These are phyloP conservation scores for Calonectria ilicicola DNA, from an alignment of 2,329 filamentous ascomycete species.

Conservation along the genomic window DNA sequence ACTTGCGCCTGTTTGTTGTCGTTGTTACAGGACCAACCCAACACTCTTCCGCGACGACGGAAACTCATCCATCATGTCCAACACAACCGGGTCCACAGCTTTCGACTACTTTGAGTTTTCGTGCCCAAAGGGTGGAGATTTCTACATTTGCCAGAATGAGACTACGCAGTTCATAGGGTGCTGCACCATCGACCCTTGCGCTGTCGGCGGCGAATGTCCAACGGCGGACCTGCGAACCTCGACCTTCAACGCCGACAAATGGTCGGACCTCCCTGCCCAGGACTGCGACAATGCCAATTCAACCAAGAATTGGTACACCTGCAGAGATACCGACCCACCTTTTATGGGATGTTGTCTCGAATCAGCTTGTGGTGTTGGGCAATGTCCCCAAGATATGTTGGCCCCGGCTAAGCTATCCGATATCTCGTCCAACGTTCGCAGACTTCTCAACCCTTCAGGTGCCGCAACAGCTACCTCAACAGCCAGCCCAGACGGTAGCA, in stretches of 20 bases:
- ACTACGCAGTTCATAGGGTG: slow-evolving; percentile 54
- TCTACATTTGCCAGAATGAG: slow-evolving; percentile 52
- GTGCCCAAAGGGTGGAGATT: slow-evolving; percentile 49
- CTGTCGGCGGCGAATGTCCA: slow-evolving; percentile 48
- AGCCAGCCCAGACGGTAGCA: too few relatives aligned
- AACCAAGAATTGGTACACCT: slow-evolving; percentile 50
- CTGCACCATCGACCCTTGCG: slow-evolving; percentile 52
- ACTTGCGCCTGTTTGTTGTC: not conserved
- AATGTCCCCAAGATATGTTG: slow-evolving; percentile 30
- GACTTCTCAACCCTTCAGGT: slow-evolving; percentile 30
- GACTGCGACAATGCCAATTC: slow-evolving; percentile 42
- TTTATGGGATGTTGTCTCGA: slow-evolving; percentile 55
- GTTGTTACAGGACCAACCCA: not conserved
- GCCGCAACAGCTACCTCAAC: slow-evolving; percentile 10
- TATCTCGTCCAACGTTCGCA: slow-evolving; percentile 23
- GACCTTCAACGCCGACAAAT: slow-evolving; percentile 47
- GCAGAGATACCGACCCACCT: slow-evolving; percentile 44
- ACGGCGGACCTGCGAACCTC: slow-evolving; percentile 40
- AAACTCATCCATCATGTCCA: slow-evolving; percentile 27
- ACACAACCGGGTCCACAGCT: not conserved
- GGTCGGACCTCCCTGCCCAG: slow-evolving; percentile 48
- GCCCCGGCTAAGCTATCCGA: slow-evolving; percentile 28
- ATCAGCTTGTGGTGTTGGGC: slow-evolving; percentile 34
- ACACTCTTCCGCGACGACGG: not conserved
- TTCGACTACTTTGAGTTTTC: slow-evolving; percentile 40